Conservation (phyloP, 257 asterid genomes). For the Verbena officinalis region DNA sequence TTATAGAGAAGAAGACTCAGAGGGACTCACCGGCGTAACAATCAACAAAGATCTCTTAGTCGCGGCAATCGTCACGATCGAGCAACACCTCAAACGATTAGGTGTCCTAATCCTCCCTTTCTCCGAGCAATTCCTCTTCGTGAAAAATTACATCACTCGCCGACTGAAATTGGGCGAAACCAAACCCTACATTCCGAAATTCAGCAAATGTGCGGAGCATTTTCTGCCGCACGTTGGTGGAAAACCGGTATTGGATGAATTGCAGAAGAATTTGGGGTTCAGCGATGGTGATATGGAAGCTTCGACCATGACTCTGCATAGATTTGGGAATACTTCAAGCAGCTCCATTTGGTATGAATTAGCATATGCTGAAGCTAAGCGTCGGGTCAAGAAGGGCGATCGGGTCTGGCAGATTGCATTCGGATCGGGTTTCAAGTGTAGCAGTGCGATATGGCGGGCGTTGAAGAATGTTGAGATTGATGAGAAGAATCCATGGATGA, state of each 20-base stretch:
- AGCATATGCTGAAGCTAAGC: constrained; percentile 62
- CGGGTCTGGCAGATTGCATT: constrained; percentile 66
- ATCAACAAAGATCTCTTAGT: constrained; percentile 18
- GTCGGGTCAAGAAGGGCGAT: constrained; percentile 52
- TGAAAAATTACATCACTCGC: constrained; percentile 8
- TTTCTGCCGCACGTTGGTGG: constrained; percentile 64
- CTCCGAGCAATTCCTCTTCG: constrained; percentile 48
- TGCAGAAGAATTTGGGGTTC: constrained; percentile 50
- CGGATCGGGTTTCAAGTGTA: constrained; percentile 72
- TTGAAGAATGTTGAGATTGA: constrained; percentile 21
- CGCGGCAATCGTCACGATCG: constrained; percentile 11
- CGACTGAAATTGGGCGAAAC: background rate
- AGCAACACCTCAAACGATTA: constrained; percentile 29
- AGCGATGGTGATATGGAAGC: constrained; percentile 57
- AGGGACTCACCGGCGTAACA: constrained; percentile 49
- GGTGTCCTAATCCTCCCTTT: constrained; percentile 54
- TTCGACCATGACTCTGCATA: constrained; percentile 57
- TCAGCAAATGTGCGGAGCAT: constrained; percentile 52
- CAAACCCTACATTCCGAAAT: constrained; percentile 48
- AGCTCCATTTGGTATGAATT: constrained; percentile 64
- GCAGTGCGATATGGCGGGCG: constrained; percentile 54
- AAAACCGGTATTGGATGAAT: constrained; percentile 52
- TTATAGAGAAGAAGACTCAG: constrained; percentile 39
- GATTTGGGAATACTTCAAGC: constrained; percentile 68
- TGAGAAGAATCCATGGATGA: background rate